Conservation (phyloP, 164 flowering plant species). For the Taxillus chinensis region DNA sequence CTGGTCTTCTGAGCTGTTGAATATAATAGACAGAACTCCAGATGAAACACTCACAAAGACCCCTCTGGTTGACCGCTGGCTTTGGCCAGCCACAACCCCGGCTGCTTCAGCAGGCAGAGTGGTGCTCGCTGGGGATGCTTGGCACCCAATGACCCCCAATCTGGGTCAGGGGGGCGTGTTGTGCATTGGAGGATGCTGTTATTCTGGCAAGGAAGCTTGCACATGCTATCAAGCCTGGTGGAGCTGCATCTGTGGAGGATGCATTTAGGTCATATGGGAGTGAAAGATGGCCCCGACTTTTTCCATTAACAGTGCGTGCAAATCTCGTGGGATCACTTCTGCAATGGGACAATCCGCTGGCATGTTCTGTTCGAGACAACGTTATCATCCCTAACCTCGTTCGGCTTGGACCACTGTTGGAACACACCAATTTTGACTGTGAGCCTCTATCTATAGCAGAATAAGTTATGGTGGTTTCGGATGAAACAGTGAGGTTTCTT, state of each 20-base stretch:
- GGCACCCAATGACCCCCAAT: constrained; percentile 99
- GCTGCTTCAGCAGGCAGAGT: constrained; percentile 45
- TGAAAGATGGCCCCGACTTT: constrained; percentile 75
- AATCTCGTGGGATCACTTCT: constrained; percentile 61
- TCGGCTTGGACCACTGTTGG: constrained; percentile 65
- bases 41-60: constrained; percentile 62
- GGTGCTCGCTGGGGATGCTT: constrained; percentile 92
- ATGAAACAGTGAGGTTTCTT: too few relatives aligned
- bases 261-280: constrained; percentile 47
- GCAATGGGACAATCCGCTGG: constrained; percentile 72
- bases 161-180: constrained; percentile 97
- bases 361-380: constrained; percentile 57
- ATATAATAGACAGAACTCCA: constrained; percentile 48
- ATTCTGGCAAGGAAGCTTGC: constrained; percentile 61
- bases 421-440: constrained; percentile 73
- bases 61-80: constrained; percentile 75
- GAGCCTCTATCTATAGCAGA: constrained; percentile 28
- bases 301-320: constrained; percentile 66
- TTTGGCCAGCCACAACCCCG: constrained; percentile 72
- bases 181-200: constrained; percentile 84
- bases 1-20: constrained; percentile 62
- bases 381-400: constrained; percentile 71
- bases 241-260: constrained; percentile 27
- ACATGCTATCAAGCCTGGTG: constrained; percentile 25
- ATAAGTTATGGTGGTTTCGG: too few relatives aligned